phyloP scores from a whole-genome alignment of 768 basidiomycete genomes.

The Rossbeevera mucosa region DNA sequence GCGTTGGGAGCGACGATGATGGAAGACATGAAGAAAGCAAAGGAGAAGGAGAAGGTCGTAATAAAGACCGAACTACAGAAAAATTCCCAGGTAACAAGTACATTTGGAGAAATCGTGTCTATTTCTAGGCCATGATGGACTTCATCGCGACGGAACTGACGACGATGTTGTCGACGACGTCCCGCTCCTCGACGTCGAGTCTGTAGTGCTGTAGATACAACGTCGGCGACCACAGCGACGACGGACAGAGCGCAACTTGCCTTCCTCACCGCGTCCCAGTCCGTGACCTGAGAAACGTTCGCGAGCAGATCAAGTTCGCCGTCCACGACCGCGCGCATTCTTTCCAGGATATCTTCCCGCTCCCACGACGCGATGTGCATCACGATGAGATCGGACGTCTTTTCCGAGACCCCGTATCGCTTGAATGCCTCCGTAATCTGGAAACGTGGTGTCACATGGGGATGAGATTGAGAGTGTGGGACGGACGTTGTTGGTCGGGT shows the following conservation, averaged over 20 bases:
- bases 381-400: slow-evolving; percentile 61
- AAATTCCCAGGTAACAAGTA: slow-evolving; percentile 19
- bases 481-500: slow-evolving; percentile 80
- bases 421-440: slow-evolving; percentile 87
- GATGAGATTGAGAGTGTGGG: too few species aligned
- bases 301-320: slow-evolving; percentile 52
- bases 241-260: slow-evolving; percentile 35
- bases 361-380: slow-evolving; percentile 55
- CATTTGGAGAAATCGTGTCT: too few species aligned
- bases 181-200: slow-evolving; percentile 27
- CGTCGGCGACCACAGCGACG: not conserved
- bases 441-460: not conserved
- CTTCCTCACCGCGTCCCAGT: slow-evolving; percentile 74
- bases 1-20: slow-evolving; percentile 9
- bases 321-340: slow-evolving; percentile 54
- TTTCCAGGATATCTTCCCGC: slow-evolving; percentile 39
- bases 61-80: not conserved
- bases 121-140: not conserved
- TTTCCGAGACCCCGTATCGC: slow-evolving; percentile 77
- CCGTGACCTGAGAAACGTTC: slow-evolving; percentile 46
- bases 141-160: slow-evolving; percentile 82
- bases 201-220: slow-evolving; percentile 54
- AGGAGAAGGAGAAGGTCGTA: not conserved
- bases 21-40: not conserved
- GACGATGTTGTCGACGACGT: slow-evolving; percentile 63